These are phyloP conservation scores for Colletotrichum truncatum DNA, from an alignment of 2,329 filamentous ascomycete genomes.

Conservation along the genomic window DNA sequence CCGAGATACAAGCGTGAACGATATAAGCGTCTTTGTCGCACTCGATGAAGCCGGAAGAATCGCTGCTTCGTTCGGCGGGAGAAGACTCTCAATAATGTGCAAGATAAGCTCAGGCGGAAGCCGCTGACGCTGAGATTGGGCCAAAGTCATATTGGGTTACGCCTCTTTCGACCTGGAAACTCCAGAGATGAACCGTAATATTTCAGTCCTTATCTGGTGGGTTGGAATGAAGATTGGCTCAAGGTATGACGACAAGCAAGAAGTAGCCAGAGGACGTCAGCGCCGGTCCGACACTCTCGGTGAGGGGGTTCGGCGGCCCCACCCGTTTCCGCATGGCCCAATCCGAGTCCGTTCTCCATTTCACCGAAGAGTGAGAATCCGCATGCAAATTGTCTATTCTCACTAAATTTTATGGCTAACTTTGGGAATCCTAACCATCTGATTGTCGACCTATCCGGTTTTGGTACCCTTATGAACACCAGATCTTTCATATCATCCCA, in stretches of 20 bases:
- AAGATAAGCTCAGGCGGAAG: conserved; percentile 47
- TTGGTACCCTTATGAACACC: not conserved
- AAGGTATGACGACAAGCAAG: too few relatives aligned
- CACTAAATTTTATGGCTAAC: not conserved
- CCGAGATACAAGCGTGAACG: conserved; percentile 52
- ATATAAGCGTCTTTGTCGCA: conserved; percentile 53
- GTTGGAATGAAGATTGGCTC: too few relatives aligned
- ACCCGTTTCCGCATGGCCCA: too few relatives aligned
- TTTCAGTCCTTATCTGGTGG: too few relatives aligned
- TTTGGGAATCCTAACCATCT: not conserved
- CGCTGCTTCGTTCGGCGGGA: conserved; percentile 40
- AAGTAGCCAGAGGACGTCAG: too few relatives aligned
- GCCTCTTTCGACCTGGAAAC: not conserved
- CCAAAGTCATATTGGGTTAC: not conserved
- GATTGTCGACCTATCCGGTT: not conserved
- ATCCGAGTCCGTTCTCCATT: too few relatives aligned
- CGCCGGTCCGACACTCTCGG: too few relatives aligned
- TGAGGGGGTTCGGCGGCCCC: too few relatives aligned
- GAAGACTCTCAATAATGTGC: conserved; percentile 44
- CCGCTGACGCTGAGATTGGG: not conserved
- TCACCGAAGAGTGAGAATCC: too few relatives aligned
- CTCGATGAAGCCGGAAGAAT: conserved; percentile 44
- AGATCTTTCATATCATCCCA: not conserved
- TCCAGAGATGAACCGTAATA: too few relatives aligned
- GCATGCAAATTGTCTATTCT: not conserved